Percentiles rank a stretch among this genome's conserved stretches.
These are phyloP conservation scores for Solanum bulbocastanum DNA, from an alignment of 257 asterid genomes.

Conservation along the genomic window DNA sequence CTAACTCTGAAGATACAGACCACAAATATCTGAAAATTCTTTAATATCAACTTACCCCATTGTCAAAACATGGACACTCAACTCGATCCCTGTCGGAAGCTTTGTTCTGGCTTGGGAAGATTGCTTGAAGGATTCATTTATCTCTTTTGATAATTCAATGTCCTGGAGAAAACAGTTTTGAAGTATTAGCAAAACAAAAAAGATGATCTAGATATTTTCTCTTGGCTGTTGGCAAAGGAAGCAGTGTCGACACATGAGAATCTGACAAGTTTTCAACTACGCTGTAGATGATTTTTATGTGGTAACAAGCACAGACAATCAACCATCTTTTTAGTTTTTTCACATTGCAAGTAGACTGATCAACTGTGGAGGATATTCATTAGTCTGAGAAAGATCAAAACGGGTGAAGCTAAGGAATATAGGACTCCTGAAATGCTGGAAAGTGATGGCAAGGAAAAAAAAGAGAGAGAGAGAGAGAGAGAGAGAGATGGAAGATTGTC, in stretches of 20 bases:
- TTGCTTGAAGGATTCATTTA: slow-evolving; percentile 96
- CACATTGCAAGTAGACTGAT: not conserved
- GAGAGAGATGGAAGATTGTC: not conserved
- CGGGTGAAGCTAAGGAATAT: not conserved
- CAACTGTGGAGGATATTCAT: not conserved
- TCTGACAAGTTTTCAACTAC: not conserved
- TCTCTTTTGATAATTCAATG: slow-evolving; percentile 87
- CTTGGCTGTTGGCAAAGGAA: not conserved
- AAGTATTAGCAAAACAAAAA: not conserved
- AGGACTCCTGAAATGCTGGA: not conserved
- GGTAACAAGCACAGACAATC: not conserved
- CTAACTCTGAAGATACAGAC: not conserved
- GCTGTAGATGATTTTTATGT: not conserved
- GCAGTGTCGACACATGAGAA: not conserved
- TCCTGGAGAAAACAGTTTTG: slow-evolving; percentile 39
- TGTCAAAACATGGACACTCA: slow-evolving; percentile 97
- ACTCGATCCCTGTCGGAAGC: slow-evolving; percentile 97
- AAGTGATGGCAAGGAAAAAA: not conserved
- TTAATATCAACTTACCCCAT: slow-evolving; percentile 52
- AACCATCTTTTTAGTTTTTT: not conserved
- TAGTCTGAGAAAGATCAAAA: not conserved
- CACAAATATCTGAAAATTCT: not conserved
- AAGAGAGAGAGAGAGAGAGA: no score
- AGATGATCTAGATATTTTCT: not conserved
- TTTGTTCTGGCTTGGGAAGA: slow-evolving; percentile 97